Percentiles rank a stretch among this genome's conserved stretches.
These are phyloP conservation scores for Salicornia ramosissima DNA, from an alignment of 148 eudicot genomes.

Conservation along the genomic window DNA sequence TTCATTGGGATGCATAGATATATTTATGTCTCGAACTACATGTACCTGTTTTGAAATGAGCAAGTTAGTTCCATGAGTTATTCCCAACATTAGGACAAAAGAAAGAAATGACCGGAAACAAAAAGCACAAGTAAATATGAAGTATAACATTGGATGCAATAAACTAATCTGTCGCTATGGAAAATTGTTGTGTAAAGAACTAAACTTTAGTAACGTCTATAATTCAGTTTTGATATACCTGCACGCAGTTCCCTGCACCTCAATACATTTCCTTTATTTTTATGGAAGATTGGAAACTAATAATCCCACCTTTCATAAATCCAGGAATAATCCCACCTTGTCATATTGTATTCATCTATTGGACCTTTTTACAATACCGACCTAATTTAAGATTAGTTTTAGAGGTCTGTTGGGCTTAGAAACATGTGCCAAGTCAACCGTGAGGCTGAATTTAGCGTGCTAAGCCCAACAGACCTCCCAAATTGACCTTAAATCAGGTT, in stretches of 20 bases:
- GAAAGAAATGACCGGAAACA: too few relatives aligned
- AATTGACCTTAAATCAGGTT: too few relatives aligned
- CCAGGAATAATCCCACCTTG: background rate
- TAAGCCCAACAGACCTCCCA: too few relatives aligned
- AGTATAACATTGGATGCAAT: background rate
- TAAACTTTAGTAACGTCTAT: background rate
- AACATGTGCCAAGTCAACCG: too few relatives aligned
- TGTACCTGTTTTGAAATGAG: conserved; percentile 50
- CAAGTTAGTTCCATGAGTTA: conserved; percentile 21
- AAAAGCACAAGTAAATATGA: background rate
- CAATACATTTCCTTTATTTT: background rate
- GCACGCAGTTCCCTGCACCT: background rate
- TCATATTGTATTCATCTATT: too few relatives aligned
- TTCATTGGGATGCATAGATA: conserved; percentile 81
- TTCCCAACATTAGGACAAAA: background rate
- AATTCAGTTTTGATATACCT: background rate
- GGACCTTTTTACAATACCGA: too few relatives aligned
- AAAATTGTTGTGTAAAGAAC: background rate
- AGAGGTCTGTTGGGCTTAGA: too few relatives aligned
- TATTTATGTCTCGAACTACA: conserved; percentile 55
- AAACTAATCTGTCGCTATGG: background rate
- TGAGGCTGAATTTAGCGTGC: too few relatives aligned
- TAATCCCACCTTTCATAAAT: too few relatives aligned
- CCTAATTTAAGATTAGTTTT: too few relatives aligned
- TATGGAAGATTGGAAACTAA: background rate